Evolutionary conservation across 1,284 basidiomycete species (phyloP), one percentile per base, ranked within the genome.

Genomic region (Ganoderma lingzhi): DNA sequence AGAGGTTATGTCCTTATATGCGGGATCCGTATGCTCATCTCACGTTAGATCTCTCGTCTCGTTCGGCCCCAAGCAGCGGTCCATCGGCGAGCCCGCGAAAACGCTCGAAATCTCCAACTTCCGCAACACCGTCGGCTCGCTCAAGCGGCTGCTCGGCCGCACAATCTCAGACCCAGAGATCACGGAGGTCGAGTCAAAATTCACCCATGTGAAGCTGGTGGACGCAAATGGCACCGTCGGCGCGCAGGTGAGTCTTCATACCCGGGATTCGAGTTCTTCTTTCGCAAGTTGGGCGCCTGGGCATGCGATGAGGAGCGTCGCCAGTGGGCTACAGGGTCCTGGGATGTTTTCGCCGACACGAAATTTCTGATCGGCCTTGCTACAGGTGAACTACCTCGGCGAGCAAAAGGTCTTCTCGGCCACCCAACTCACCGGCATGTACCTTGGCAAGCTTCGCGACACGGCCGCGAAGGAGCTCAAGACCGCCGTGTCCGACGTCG

Each of bases 81-180:
- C 91, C 63, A 93, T 98, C 78, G 96, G 96, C 74, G 96, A 98
- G 83, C 75, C 95, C 30, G 96, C 96, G 77, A 98, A 98, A 85
- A 98, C 95, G 1, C 94, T 96, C 75, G 96, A 98, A 84, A 97
- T 93, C n/a, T 96, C 95, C 75, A 98, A 98, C 84, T 98, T 96
- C 87, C 94, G 91, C 82, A 98, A 98, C 85, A 98, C 96, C 51
- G 87, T 97, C 78, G 96, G 96, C 62, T 92, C 90, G 1, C 85
- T 98, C 77, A 98, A 97, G 82, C 89, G 96, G 58, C 87, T 98
- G 65, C 86, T 96, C 76, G 96, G 96, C 14, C 88, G 96, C 65
- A 88, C 91, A 48, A 76, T 91, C 73, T 80, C 83, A 63, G 96
- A 97, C 81, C 86, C 91, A 28, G 95, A 97, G 81, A 86, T 97